These are phyloP conservation scores for Epichloe gansuensis DNA, from an alignment of 2,329 filamentous ascomycete genomes.

Conservation along the genomic window DNA sequence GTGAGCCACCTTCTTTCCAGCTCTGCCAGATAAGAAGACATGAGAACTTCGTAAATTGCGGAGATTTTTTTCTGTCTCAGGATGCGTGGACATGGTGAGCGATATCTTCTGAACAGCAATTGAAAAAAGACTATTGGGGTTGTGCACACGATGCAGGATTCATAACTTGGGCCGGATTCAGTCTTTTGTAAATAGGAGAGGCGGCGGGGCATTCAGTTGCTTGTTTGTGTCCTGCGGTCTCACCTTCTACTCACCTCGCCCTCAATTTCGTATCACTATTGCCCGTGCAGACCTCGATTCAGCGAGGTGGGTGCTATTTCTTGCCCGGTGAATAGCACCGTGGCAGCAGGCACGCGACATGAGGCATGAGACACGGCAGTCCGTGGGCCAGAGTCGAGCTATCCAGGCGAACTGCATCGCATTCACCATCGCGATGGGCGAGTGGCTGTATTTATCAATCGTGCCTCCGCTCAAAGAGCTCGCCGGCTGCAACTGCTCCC, in stretches of 20 bases:
- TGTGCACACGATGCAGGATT: too few relatives aligned
- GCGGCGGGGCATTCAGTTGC: too few relatives aligned
- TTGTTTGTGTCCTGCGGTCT: neutral
- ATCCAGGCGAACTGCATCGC: neutral
- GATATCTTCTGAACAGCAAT: neutral
- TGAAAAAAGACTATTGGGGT: too few relatives aligned
- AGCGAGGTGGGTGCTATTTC: too few relatives aligned
- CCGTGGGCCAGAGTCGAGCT: neutral
- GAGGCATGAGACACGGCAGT: too few relatives aligned
- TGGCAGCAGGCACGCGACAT: neutral
- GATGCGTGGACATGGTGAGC: neutral
- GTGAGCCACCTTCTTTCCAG: conserved; percentile 24
- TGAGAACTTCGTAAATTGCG: conserved; percentile 6
- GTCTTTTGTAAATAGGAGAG: too few relatives aligned
- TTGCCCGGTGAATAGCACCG: neutral
- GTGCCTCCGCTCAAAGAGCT: neutral
- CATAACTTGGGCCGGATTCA: too few relatives aligned
- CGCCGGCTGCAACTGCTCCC: neutral
- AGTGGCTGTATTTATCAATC: neutral
- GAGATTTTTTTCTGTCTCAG: neutral
- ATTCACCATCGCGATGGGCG: neutral
- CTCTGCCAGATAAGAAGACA: conserved; percentile 17
- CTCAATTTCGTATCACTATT: neutral
- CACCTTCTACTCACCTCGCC: neutral
- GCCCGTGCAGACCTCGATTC: neutral